Evolutionary conservation across 2,329 filamentous ascomycete genomes (phyloP).

Genomic region (Aspergillus novoparasiticus): DNA sequence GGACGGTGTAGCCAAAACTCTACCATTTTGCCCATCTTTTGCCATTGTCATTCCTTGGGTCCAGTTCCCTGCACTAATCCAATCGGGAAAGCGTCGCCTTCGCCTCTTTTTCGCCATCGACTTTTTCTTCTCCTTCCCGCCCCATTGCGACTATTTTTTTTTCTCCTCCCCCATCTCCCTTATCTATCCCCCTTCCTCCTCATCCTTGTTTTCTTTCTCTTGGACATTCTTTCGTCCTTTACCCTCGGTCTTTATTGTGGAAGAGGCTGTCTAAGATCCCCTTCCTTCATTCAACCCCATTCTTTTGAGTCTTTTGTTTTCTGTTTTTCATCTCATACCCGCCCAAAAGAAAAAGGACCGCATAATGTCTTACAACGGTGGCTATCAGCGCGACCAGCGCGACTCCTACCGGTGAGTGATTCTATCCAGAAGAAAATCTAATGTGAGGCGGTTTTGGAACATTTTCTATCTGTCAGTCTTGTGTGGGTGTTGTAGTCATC

Average conservation of each 20-base stretch:
- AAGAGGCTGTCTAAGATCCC: background rate
- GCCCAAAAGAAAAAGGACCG: slow-evolving; percentile 21
- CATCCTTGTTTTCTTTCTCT: slow-evolving; percentile 19
- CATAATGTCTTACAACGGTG: slow-evolving; percentile 76
- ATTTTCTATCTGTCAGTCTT: background rate
- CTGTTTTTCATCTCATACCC: slow-evolving; percentile 2
- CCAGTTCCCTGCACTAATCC: slow-evolving; percentile 25
- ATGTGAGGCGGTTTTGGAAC: background rate
- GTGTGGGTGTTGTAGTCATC: background rate
- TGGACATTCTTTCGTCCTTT: slow-evolving; percentile 8
- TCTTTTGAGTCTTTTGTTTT: slow-evolving; percentile 6
- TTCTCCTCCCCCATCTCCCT: slow-evolving; percentile 34
- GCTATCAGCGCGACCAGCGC: slow-evolving; percentile 50
- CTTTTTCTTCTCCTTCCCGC: slow-evolving; percentile 19
- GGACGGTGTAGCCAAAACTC: background rate
- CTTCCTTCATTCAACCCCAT: slow-evolving; percentile 8
- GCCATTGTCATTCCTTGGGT: slow-evolving; percentile 6
- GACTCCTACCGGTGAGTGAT: slow-evolving; percentile 54
- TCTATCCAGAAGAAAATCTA: background rate
- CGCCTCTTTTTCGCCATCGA: slow-evolving; percentile 24
- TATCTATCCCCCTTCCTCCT: slow-evolving; percentile 18
- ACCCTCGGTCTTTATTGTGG: slow-evolving; percentile 8
- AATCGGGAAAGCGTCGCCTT: slow-evolving; percentile 30
- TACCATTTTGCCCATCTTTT: background rate
- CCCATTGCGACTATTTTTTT: slow-evolving; percentile 24